Evolutionary conservation across 805 yeast species (phyloP), one percentile per base, ranked within the genome.

Genomic region (Ogataea wickerhamii): DNA sequence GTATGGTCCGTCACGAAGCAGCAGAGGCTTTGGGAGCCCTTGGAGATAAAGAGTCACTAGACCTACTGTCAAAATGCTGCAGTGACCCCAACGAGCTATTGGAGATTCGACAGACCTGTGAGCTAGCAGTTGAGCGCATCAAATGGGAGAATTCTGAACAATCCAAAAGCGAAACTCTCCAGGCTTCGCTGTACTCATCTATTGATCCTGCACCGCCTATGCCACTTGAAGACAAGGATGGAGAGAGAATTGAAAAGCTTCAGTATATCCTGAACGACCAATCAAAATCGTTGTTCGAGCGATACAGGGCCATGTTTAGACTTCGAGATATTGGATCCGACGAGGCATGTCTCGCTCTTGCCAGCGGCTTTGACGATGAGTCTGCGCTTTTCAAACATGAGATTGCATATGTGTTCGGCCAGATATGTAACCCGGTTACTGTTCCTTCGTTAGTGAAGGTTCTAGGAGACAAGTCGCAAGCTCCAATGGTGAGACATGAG

Each of bases 151-250:
- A 80, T 58, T 77, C 88, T 28, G 82, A 77, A 39, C 57, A 67
- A 29, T 68, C 82, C 20, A 78, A 77, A 59, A 67, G 70, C 5
- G 98, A 93, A 61, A 66, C 66, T 17, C 67, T 91, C 49, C 91
- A 84, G 58, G 64, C 74, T 53, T 84, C 94, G 14, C 74, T 84
- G 26, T 91, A 85, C 66, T 73, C 83, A 21, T 85, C 95, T 29
- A 84, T 93, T 45, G 99, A 93, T 59, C 99, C 99, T 32, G 98
- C 99, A 18, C 99, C 99, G 38, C 98, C 99, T 6, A 67, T 93
- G 61, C 81, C 96, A n/a, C 57, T 79, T 32, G 53, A 52, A 34
- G 64, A 58, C 34, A 40, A 41, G 13, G 67, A 69, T 32, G 69
- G 71, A 13, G 76, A 76, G 51, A 75, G 80, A 55, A 71, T 91